Percentiles rank a stretch among this genome's conserved stretches.
Evolutionary conservation across 345 rosid species (phyloP).

Genomic region (Hypericum perforatum): DNA sequence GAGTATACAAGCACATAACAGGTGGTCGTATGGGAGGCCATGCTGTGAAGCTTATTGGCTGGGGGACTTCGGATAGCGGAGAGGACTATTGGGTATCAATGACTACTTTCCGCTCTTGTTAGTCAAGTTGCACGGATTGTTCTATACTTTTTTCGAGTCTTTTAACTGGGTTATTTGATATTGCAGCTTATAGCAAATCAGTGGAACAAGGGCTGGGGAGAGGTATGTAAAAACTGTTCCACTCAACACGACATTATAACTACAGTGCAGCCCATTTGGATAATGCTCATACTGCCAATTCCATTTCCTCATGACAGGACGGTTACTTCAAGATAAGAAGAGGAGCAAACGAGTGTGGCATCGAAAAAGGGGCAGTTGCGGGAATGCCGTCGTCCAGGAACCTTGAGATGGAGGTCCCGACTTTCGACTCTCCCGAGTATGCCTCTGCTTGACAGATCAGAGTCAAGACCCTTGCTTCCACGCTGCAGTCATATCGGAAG

Average conservation of each 20-base stretch:
- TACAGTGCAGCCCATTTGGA: neutral
- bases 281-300: neutral
- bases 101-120: neutral
- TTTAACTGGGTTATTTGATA: neutral
- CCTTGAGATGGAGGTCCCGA: conserved; percentile 35
- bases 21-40: conserved; percentile 79
- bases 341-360: conserved; percentile 84
- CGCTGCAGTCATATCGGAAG: no score
- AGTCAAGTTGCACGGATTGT: neutral
- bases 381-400: conserved; percentile 78
- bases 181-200: conserved; percentile 88
- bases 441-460: conserved; percentile 26
- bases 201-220: conserved; percentile 95
- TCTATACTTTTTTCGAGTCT: conserved; percentile 1
- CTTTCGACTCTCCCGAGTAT: conserved; percentile 25
- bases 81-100: conserved; percentile 84
- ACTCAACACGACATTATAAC: neutral
- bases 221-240: conserved; percentile 33
- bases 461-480: no score
- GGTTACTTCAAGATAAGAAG: conserved; percentile 86
- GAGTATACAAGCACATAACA: conserved; percentile 75
- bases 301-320: conserved; percentile 38
- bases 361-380: conserved; percentile 67
- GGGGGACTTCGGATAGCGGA: conserved; percentile 85
- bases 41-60: conserved; percentile 91